These are phyloP conservation scores for Isatis tinctoria DNA, from an alignment of 345 rosid genomes.

Conservation along the genomic window DNA sequence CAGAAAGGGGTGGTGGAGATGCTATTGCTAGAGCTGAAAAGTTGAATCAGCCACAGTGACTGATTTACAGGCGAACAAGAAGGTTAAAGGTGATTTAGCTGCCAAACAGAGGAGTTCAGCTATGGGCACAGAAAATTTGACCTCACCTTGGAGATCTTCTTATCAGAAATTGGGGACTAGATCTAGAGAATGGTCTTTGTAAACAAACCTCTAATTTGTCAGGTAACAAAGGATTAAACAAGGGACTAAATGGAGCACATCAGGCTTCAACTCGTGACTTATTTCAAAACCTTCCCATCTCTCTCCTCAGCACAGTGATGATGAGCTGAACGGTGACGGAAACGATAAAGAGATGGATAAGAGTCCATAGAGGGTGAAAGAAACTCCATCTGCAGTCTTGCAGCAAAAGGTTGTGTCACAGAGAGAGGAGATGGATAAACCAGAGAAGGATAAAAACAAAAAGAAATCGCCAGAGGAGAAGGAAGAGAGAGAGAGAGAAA, in stretches of 20 bases:
- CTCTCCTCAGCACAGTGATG: conserved; percentile 36
- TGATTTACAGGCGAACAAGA: conserved; percentile 30
- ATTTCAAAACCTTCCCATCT: conserved; percentile 23
- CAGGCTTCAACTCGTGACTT: conserved; percentile 31
- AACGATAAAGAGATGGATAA: conserved; percentile 33
- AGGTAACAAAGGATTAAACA: conserved; percentile 33
- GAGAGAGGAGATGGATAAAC: conserved; percentile 32
- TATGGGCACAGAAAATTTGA: conserved; percentile 38
- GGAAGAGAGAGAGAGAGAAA: too few species aligned
- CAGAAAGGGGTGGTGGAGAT: conserved; percentile 31
- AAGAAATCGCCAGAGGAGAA: too few species aligned
- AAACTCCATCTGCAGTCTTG: conserved; percentile 44
- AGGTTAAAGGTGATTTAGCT: conserved; percentile 28
- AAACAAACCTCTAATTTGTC: conserved; percentile 35
- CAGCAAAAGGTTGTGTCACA: conserved; percentile 34
- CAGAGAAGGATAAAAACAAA: conserved; percentile 34
- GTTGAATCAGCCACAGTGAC: conserved; percentile 30
- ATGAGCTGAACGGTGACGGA: conserved; percentile 33
- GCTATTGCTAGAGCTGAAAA: conserved; percentile 31
- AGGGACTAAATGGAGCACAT: conserved; percentile 34
- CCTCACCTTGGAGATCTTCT: conserved; percentile 60
- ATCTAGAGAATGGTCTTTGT: conserved; percentile 30
- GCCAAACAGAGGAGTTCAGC: conserved; percentile 34
- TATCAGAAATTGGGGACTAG: conserved; percentile 34
- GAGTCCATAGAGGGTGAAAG: conserved; percentile 40